Conservation (phyloP, 768 basidiomycete genomes). For the Panus rudis region DNA sequence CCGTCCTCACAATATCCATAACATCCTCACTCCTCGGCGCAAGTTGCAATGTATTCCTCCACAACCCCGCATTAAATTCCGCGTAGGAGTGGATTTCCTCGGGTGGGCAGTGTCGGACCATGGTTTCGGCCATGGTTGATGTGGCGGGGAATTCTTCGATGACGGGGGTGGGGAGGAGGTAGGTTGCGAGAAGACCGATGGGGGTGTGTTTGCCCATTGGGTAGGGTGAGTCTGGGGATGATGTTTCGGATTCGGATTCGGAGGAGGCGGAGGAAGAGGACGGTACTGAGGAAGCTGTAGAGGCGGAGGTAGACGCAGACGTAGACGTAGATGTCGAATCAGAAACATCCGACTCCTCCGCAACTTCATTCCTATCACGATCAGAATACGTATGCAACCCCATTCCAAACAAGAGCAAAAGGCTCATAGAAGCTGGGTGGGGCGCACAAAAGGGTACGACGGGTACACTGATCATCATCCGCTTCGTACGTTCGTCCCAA, state of each 20-base stretch:
- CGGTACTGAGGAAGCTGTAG: slow-evolving; percentile 29
- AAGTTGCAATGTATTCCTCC: slow-evolving; percentile 56
- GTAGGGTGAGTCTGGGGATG: not conserved
- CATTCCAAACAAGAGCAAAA: slow-evolving; percentile 54
- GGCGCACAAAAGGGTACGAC: slow-evolving; percentile 44
- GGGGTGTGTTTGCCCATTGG: not conserved
- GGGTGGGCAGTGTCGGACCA: slow-evolving; percentile 36
- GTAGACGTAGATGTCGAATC: not conserved
- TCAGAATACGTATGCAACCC: slow-evolving; percentile 20
- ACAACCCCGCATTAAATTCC: slow-evolving; percentile 50
- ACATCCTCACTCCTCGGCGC: slow-evolving; percentile 40
- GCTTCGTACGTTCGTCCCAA: slow-evolving; percentile 12
- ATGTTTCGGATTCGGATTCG: not conserved
- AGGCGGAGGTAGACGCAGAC: not conserved
- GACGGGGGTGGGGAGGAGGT: slow-evolving; percentile 44
- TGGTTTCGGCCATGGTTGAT: slow-evolving; percentile 46
- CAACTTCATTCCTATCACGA: not conserved
- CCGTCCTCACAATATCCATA: slow-evolving; percentile 44
- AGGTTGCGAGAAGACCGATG: slow-evolving; percentile 32
- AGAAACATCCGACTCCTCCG: not conserved
- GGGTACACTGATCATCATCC: slow-evolving; percentile 41
- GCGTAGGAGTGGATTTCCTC: slow-evolving; percentile 27
- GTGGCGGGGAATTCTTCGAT: slow-evolving; percentile 57
- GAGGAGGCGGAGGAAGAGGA: not conserved
- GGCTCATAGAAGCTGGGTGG: slow-evolving; percentile 45